A percentile compares a stretch with the other conserved stretches of the same genome.
phyloP scores from a whole-genome alignment of 2,329 filamentous ascomycete species.

The Claviceps sorghi region DNA sequence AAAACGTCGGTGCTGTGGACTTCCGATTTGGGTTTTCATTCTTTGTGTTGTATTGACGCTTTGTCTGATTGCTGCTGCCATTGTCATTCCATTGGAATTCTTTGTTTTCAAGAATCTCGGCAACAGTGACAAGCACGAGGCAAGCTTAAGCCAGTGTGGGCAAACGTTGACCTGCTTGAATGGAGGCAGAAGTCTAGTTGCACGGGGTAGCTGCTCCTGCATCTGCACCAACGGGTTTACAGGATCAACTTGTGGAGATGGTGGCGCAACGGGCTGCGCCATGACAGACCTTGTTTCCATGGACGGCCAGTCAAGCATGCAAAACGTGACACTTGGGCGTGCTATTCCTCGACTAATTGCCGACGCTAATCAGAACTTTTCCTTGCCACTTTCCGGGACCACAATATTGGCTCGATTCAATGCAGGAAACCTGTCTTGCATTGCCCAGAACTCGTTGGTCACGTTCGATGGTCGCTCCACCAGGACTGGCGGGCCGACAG shows the following conservation, averaged over 20 bases:
- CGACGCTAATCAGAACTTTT: conserved; percentile 52
- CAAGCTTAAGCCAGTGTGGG: conserved; percentile 39
- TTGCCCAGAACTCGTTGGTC: conserved; percentile 73
- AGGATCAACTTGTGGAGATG: conserved; percentile 34
- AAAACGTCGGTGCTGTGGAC: conserved; percentile 60
- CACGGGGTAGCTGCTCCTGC: conserved; percentile 59
- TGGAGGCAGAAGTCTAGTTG: conserved; percentile 62
- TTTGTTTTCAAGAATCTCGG: conserved; percentile 41
- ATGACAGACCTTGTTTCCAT: conserved; percentile 31
- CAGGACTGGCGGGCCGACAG: conserved; percentile 12
- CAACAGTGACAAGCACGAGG: conserved; percentile 21
- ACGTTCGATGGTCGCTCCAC: conserved; percentile 53
- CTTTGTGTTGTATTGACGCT: conserved; percentile 49
- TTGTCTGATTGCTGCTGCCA: conserved; percentile 61
- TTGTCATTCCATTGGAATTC: conserved; percentile 61
- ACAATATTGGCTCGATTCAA: conserved; percentile 66
- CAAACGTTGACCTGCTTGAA: conserved; percentile 55
- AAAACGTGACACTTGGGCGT: conserved; percentile 66
- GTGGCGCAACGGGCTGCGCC: conserved; percentile 36
- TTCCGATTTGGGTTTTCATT: conserved; percentile 67
- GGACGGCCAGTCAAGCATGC: conserved; percentile 24
- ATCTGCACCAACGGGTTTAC: conserved; percentile 84
- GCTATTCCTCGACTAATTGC: conserved; percentile 62
- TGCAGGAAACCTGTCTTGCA: conserved; percentile 60
- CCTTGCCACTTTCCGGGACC: conserved; percentile 56